Evolutionary conservation across 495 filamentous ascomycete genomes (phyloP), one percentile per base, ranked within the genome.

Genomic region (Lasiosphaeria miniovina): DNA sequence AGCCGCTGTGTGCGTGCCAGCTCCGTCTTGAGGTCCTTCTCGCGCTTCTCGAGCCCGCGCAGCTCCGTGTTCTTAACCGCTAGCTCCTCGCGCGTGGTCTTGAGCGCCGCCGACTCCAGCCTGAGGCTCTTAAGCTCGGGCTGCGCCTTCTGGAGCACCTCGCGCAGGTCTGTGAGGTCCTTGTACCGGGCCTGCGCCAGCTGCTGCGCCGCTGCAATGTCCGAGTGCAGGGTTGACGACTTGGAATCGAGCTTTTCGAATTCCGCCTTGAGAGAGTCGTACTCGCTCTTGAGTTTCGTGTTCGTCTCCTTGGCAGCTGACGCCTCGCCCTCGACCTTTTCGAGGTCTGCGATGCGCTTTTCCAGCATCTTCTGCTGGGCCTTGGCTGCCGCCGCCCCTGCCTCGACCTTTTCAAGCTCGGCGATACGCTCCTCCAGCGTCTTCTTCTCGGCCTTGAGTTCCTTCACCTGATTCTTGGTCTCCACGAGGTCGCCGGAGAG

Each of bases 131-230:
- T 84, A 17, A 98, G 78, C 71, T 98, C 94, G 1, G 92, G 90
- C 62, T 97, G 91, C 9, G 87, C 77, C 66, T 93, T 96, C 54
- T 93, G 87, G 9, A 96, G 75, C 8, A 90, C 82, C 40, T 90
- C 86, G 36, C 87, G 77, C 49, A 94, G 73, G 41, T 96, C 90
- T 0, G 86, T 88, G 3, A 96, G 74, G 57, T 96, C 92, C 67
- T 93, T 96, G 75, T 91, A 98, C 8, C 95, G 82, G 34, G 84
- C 84, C 50, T 91, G 84, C 1, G 94, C 91, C 17, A 98, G 77
- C 68, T 95, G 86, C 65, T 97, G 82, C 0, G 91, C 88, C 8
- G 92, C 93, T 1, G 86, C 88, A 12, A 97, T 81, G 70, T 98
- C 93, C 3, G 87, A 90, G 61, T 95, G 86, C 9, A 97, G 71